A percentile compares a stretch with the other conserved stretches of the same genome.
These are phyloP conservation scores for Lolium multiflorum DNA, from an alignment of 176 grass and related monocot genomes.

Conservation along the genomic window DNA sequence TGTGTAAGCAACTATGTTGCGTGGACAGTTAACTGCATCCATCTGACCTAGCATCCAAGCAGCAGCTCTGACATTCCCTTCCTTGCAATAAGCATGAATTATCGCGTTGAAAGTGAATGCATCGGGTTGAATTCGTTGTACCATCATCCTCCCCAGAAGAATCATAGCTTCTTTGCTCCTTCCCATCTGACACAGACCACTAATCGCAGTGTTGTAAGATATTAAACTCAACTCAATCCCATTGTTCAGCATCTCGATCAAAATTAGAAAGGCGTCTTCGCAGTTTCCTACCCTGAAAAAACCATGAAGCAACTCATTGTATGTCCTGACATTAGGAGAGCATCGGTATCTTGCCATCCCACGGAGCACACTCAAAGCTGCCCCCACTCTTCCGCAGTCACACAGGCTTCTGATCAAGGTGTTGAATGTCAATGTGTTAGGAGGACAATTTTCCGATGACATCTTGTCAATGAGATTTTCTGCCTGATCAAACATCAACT, in stretches of 20 bases:
- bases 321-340: slow-evolving; percentile 63
- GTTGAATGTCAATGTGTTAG: slow-evolving; percentile 82
- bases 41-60: slow-evolving; percentile 68
- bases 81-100: slow-evolving; percentile 78
- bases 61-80: slow-evolving; percentile 57
- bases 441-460: slow-evolving; percentile 63
- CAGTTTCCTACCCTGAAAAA: slow-evolving; percentile 65
- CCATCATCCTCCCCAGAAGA: slow-evolving; percentile 66
- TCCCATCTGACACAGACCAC: slow-evolving; percentile 56
- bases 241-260: slow-evolving; percentile 59
- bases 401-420: slow-evolving; percentile 76
- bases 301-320: slow-evolving; percentile 77
- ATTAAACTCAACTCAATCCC: slow-evolving; percentile 57
- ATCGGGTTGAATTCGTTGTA: slow-evolving; percentile 73
- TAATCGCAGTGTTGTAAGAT: slow-evolving; percentile 82
- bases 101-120: slow-evolving; percentile 69
- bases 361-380: slow-evolving; percentile 59
- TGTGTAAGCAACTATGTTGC: slow-evolving; percentile 70
- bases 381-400: slow-evolving; percentile 53
- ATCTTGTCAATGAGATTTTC: slow-evolving; percentile 71
- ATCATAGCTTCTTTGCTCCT: slow-evolving; percentile 64
- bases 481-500: slow-evolving; percentile 78
- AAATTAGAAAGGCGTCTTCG: slow-evolving; percentile 52
- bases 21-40: slow-evolving; percentile 46
- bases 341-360: slow-evolving; percentile 71